Evolutionary conservation across 202 grass and related monocot species (phyloP), one percentile per base, ranked within the genome.

Genomic region (Brachypodium distachyon): DNA sequence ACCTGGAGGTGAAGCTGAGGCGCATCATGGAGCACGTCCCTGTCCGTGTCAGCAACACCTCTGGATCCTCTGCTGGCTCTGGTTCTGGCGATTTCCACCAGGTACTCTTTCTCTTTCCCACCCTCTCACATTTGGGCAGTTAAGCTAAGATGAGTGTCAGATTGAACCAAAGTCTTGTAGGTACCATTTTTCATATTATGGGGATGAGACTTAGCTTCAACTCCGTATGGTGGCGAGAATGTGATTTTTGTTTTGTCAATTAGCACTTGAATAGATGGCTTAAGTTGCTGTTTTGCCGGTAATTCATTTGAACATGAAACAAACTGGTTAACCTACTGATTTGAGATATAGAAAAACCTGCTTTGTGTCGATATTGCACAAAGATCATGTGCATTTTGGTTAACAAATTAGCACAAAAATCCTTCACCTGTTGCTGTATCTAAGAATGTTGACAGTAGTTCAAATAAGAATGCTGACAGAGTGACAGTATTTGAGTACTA

Each of bases 51-150:
- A 95, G 80, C 78, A 95, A 94, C 72, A 98, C 89, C 12, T 98
- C 96, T 18, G 91, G 96, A 0, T 95, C 89, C 32, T 95, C 96
- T 11, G 89, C 96, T 46, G 91, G 91, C 4, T 98, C 96, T 41
- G 91, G 87, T 54, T 98, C 91, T 48, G 96, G 91, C 18, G 96
- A 98, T 82, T 98, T 98, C 85, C 95, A 98, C 72, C 89, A 98
- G 89, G 89, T 98, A 23, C 23, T 43, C 42, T 23, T 48, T 59
- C 7, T 19, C 34, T 32, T 34, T 34, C 31, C 37, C 4, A 27
- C 9, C 16, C 13, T 18, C 12, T 53, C 27, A 43, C 5, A 14
- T 23, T 10, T 39, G 5, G 41, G 53, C 14, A 25, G 9, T 85
- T 29, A 9, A 32, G 6, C 65, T 86, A 67, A 73, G 60, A 44